Percentiles rank a stretch among this genome's conserved stretches.
Evolutionary conservation across 805 yeast genomes (phyloP).

Genomic region (Candida caryicola): DNA sequence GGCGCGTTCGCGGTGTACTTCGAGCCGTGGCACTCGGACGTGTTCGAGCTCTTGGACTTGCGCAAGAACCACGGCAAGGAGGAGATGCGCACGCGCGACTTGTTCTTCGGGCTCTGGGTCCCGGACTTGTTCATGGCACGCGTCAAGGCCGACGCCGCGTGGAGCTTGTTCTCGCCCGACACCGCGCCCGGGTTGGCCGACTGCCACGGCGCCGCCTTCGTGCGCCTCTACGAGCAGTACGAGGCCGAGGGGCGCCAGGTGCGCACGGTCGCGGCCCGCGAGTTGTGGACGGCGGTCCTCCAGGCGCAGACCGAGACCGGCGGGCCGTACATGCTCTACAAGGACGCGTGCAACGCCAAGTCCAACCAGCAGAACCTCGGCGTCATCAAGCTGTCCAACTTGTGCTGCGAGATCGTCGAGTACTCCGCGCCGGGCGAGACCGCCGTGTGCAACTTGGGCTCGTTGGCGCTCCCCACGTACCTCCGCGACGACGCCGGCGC

Average conservation of each 20-base stretch:
- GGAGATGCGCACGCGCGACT: slow-evolving; percentile 60
- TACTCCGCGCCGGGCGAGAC: slow-evolving; percentile 57
- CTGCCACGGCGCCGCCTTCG: slow-evolving; percentile 55
- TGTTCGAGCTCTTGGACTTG: slow-evolving; percentile 56
- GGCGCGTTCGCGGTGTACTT: slow-evolving; percentile 61
- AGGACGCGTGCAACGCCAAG: slow-evolving; percentile 59
- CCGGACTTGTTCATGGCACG: slow-evolving; percentile 62
- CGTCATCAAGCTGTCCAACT: slow-evolving; percentile 56
- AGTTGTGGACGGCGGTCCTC: slow-evolving; percentile 57
- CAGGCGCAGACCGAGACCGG: slow-evolving; percentile 67
- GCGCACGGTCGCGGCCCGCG: slow-evolving; percentile 53
- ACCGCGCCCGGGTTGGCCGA: slow-evolving; percentile 58
- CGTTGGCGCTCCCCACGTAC: slow-evolving; percentile 56
- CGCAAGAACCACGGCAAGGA: slow-evolving; percentile 65
- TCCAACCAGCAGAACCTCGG: slow-evolving; percentile 62
- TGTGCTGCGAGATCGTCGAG: slow-evolving; percentile 64
- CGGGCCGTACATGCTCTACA: slow-evolving; percentile 62
- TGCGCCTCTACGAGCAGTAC: slow-evolving; percentile 48
- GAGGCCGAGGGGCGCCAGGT: slow-evolving; percentile 52
- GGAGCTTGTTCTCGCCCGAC: slow-evolving; percentile 60
- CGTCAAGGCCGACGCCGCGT: slow-evolving; percentile 52
- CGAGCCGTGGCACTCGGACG: slow-evolving; percentile 65
- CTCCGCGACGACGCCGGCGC: slow-evolving; percentile 40
- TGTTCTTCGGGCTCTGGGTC: slow-evolving; percentile 63
- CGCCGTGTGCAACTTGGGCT: slow-evolving; percentile 62